Evolutionary conservation across 371 early-diverging fungal genomes (phyloP).

Genomic region (Smittium mucronatum): DNA sequence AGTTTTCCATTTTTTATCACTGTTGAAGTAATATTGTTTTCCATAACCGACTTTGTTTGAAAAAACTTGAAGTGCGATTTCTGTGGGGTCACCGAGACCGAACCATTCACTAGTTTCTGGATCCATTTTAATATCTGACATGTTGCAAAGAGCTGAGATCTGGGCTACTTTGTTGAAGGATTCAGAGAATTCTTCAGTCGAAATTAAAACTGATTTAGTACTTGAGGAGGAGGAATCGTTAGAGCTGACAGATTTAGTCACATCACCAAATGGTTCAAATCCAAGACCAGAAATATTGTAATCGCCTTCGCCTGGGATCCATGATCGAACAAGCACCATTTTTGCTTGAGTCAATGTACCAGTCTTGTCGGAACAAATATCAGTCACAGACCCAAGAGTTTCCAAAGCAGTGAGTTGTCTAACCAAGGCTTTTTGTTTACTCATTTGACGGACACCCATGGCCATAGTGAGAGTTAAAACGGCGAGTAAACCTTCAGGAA

Average conservation of each 20-base stretch:
- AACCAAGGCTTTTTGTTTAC: constrained; percentile 70
- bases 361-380: constrained; percentile 89
- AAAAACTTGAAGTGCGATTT: constrained; percentile 63
- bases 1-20: constrained; percentile 38
- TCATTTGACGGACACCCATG: constrained; percentile 79
- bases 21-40: constrained; percentile 40
- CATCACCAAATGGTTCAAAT: constrained; percentile 48
- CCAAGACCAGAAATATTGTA: constrained; percentile 48
- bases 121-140: constrained; percentile 49
- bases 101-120: constrained; percentile 45
- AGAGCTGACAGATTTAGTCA: constrained; percentile 22
- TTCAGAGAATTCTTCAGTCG: constrained; percentile 20
- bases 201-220: constrained; percentile 13
- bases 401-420: constrained; percentile 80
- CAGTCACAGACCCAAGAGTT: constrained; percentile 78
- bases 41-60: constrained; percentile 56
- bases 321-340: constrained; percentile 60
- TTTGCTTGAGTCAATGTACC: constrained; percentile 56
- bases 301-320: constrained; percentile 49
- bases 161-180: constrained; percentile 33
- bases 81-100: constrained; percentile 76
- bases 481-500: constrained; percentile 92
- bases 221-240: constrained; percentile 13
- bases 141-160: constrained; percentile 55
- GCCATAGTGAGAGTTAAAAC: constrained; percentile 85